Percentiles rank a stretch among this genome's conserved stretches.
phyloP scores from a whole-genome alignment of 768 basidiomycete species.

The Nevesoporus exiguus region DNA sequence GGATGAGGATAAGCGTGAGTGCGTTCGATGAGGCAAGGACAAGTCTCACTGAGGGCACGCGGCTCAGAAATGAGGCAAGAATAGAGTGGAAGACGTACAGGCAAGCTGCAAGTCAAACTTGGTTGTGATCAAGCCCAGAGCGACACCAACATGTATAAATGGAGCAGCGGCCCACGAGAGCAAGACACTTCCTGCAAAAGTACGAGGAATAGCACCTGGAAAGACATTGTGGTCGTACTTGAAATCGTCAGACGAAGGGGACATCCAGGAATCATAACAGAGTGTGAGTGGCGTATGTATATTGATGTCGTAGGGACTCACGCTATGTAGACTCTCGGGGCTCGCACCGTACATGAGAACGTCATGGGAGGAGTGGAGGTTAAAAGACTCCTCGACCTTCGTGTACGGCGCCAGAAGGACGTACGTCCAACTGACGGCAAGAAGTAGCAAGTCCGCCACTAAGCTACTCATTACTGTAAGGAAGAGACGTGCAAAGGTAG shows the following conservation, averaged over 20 bases:
- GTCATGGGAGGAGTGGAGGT: constrained; percentile 89
- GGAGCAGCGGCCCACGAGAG: constrained; percentile 60
- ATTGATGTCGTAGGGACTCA: constrained; percentile 32
- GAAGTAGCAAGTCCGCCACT: constrained; percentile 48
- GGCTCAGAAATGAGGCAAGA: background rate
- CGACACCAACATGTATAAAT: constrained; percentile 39
- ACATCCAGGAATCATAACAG: background rate
- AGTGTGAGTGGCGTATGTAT: constrained; percentile 6
- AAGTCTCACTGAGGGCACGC: constrained; percentile 56
- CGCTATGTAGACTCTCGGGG: constrained; percentile 41
- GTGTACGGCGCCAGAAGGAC: constrained; percentile 82
- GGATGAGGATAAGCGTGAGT: constrained; percentile 56
- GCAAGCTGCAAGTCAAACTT: constrained; percentile 72
- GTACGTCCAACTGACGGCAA: constrained; percentile 55
- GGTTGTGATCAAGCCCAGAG: constrained; percentile 41
- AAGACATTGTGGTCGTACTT: constrained; percentile 91
- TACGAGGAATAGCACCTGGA: constrained; percentile 85
- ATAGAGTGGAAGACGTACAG: constrained; percentile 40
- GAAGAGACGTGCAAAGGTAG: too few relatives aligned
- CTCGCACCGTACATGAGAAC: constrained; percentile 70
- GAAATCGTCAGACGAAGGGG: background rate
- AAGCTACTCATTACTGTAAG: constrained; percentile 15
- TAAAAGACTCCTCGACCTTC: constrained; percentile 98
- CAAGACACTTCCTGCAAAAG: constrained; percentile 74
- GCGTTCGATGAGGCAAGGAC: constrained; percentile 67